Evolutionary conservation across 805 yeast genomes (phyloP), one percentile per base, ranked within the genome.

Genomic region (Ogataea philodendri): DNA sequence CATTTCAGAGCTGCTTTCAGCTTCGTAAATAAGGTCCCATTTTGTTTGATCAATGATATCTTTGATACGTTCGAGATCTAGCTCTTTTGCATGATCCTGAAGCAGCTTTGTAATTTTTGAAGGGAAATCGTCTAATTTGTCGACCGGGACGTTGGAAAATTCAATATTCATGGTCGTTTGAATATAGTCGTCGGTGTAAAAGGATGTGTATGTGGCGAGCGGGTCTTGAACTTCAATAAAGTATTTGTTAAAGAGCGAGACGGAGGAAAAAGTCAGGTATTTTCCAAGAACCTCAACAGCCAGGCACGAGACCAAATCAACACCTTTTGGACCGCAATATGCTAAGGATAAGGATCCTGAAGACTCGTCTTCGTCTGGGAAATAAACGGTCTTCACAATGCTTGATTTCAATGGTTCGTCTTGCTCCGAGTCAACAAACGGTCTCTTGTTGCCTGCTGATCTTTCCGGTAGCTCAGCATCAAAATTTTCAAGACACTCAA

Each of bases 351-450:
- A 52, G 50, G 85, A 93, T 22, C 96, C 95, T 59, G 79, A 74
- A 9, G 84, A 69, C 60, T 88, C 97, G 53, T 87, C 96, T 39
- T 76, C 71, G 51, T 93, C 97, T 2, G 97, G 96, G 52, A 93
- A 93, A 40, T 78, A 81, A 16, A 88, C 73, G 4, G 65, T 68
- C 23, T 73, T 68, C 9, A 72, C 60, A 5, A 69, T 54, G 2
- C 64, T 58, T 32, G 70, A 53, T 3, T 49, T 35, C 24, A 59
- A 69, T 30, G 55, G 69, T 47, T 7, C 67, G 70, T 44, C 72
- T 55, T 24, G 73, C 73, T 39, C 65, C 0, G 83, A 74, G 44
- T 87, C 96, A 13, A 87, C 76, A 60, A 89, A 93, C 11, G 97
- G 97, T 41, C 96, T 71, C 37, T 62, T 62, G 22, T 60, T 59